Evolutionary conservation across 1,139 yeast species (phyloP).

Genomic region (Protomyces arabidopsidicola): DNA sequence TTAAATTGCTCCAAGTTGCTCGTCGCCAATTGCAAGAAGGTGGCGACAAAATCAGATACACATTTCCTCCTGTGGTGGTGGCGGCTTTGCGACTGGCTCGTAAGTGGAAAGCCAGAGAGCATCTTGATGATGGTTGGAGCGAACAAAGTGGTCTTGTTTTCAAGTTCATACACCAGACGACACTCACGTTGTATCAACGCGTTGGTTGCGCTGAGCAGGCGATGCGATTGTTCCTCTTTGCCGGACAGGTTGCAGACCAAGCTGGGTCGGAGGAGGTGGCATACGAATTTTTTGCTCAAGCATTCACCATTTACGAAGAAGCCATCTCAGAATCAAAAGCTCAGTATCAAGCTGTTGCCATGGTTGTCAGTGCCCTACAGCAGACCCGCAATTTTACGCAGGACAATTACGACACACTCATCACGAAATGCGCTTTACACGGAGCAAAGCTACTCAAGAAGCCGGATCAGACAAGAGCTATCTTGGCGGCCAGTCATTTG

Average conservation of each 20-base stretch:
- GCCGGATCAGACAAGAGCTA: conserved; percentile 91
- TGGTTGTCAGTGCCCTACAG: conserved; percentile 61
- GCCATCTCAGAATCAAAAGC: conserved; percentile 59
- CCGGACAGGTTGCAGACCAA: conserved; percentile 68
- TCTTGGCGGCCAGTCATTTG: conserved; percentile 78
- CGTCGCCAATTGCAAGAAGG: conserved; percentile 54
- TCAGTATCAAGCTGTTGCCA: conserved; percentile 52
- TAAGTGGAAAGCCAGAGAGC: conserved; percentile 39
- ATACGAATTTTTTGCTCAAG: conserved; percentile 86
- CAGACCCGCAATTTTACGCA: conserved; percentile 53
- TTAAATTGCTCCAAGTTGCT: conserved; percentile 54
- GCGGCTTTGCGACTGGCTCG: conserved; percentile 58
- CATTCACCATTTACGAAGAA: conserved; percentile 85
- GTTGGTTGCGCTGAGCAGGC: conserved; percentile 50
- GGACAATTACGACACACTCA: conserved; percentile 72
- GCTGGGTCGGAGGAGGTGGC: conserved; percentile 58
- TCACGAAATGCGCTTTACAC: conserved; percentile 78
- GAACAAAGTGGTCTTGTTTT: conserved; percentile 51
- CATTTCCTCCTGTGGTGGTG: conserved; percentile 71
- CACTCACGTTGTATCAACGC: conserved; percentile 58
- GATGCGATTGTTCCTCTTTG: conserved; percentile 47
- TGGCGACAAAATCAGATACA: conserved; percentile 53
- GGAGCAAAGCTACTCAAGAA: conserved; percentile 85
- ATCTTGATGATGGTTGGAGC: conserved; percentile 35
- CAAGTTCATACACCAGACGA: conserved; percentile 66